Evolutionary conservation across 2,329 filamentous ascomycete genomes (phyloP), one percentile per base, ranked within the genome.

Genomic region (Paramyrothecium sp.): DNA sequence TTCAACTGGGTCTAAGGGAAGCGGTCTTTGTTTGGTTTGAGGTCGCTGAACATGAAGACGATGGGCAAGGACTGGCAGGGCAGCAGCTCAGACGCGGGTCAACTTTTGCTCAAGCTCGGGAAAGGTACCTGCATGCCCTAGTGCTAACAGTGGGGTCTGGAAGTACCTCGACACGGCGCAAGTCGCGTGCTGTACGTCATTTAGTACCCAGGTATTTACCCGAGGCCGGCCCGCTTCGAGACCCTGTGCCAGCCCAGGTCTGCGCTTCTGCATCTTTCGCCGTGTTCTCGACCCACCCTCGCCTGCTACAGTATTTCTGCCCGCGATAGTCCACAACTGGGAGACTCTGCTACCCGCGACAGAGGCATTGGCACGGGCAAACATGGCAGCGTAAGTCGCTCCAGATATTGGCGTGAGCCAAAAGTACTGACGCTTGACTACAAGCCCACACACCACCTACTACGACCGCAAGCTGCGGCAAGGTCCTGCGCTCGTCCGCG

Each of bases 391-490:
- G 38, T 44, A 44, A 44, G 38, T 19, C 13, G 13, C 38, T 44
- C 38, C 38, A 19, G 38, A 16, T 12, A 44, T 30, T 10, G 10
- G 10, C 4, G 26, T 30, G 10, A 5, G 26, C 26, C 10, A 30
- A 4, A 30, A 10, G 10, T 30, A 30, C 26, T 30, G 10, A 30
- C 26, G 10, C 26, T 5, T 5, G 10, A 30, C 10, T 30, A 4
- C 10, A 30, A 30, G 26, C 10, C 26, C 26, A 30, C 80, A 77
- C 60, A 79, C 78, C 48, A 92, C 91, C 63, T 99, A 99, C 83
- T 99, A 98, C 81, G 91, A 97, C 77, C 87, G 88, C 71, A 84
- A 90, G 69, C 90, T 90, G 78, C 88, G 90, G 63, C 92, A 96
- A 75, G 90, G 91, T 60, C 89, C 92, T 52, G 91, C 96, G 56